Percentiles rank a stretch among this genome's conserved stretches.
phyloP scores from a whole-genome alignment of 306 rosid genomes.

The Spatholobus suberectus region DNA sequence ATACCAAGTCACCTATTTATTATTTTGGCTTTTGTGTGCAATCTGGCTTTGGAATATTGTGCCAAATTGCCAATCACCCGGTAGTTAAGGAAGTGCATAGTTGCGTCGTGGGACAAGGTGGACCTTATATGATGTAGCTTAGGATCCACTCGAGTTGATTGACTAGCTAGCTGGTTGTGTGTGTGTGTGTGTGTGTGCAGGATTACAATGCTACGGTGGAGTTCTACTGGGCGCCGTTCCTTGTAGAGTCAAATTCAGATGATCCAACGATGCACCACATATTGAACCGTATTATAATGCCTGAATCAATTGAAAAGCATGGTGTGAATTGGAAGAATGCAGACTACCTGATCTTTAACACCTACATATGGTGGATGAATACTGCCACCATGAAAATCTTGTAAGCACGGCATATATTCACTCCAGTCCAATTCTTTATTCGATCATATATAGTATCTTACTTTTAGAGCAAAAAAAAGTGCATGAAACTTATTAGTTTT shows the following conservation, averaged over 20 bases:
- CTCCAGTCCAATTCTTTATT: background rate
- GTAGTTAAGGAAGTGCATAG: background rate
- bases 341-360: conserved; percentile 85
- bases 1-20: background rate
- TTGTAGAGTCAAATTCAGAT: conserved; percentile 96
- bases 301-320: conserved; percentile 88
- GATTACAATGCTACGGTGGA: conserved; percentile 88
- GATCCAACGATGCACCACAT: conserved; percentile 90
- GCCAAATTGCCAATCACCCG: background rate
- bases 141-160: background rate
- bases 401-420: conserved; percentile 53
- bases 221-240: conserved; percentile 96
- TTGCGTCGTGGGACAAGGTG: background rate
- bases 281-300: conserved; percentile 83
- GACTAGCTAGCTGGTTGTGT: background rate
- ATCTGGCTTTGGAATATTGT: conserved; percentile 16
- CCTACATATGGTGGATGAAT: conserved; percentile 99
- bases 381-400: conserved; percentile 77
- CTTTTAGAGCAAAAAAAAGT: background rate
- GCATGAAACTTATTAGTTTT: conserved; percentile 8
- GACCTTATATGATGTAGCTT: background rate
- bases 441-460: background rate
- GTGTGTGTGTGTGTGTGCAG: conserved; percentile 47
- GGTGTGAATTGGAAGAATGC: conserved; percentile 79
- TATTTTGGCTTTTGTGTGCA: conserved; percentile 26